A percentile compares a stretch with the other conserved stretches of the same genome.
Conservation (phyloP, 345 rosid genomes). For the Melaleuca quinquenervia region DNA sequence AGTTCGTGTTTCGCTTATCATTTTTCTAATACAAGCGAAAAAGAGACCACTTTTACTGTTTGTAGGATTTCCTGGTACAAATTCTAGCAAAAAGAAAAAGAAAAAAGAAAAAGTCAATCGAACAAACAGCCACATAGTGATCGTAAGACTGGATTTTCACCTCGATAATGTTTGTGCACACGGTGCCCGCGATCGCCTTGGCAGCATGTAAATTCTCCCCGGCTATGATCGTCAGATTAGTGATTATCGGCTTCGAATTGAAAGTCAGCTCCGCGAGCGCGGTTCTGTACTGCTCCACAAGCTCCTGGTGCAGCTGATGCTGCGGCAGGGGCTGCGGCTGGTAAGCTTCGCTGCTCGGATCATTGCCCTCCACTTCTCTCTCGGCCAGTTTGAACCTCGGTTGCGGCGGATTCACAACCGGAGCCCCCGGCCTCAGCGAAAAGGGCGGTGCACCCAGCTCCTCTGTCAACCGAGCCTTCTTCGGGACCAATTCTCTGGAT, state of each 20-base stretch:
- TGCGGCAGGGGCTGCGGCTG: constrained; percentile 56
- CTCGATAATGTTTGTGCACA: constrained; percentile 91
- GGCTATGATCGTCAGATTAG: constrained; percentile 91
- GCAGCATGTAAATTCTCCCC: constrained; percentile 91
- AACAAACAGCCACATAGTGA: not conserved
- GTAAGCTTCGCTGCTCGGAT: constrained; percentile 43
- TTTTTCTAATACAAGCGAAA: not conserved
- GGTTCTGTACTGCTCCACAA: constrained; percentile 76
- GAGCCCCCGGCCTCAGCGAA: constrained; percentile 26
- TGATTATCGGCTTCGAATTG: constrained; percentile 95
- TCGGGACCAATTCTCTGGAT: constrained; percentile 59
- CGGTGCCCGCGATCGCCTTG: constrained; percentile 58
- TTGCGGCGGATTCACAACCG: constrained; percentile 14
- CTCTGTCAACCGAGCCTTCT: constrained; percentile 59
- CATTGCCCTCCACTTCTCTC: constrained; percentile 40
- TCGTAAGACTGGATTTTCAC: constrained; percentile 36
- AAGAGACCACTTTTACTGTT: not conserved
- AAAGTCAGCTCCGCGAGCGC: constrained; percentile 91
- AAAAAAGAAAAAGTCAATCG: not conserved
- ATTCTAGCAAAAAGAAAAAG: not conserved
- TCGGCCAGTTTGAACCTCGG: constrained; percentile 9
- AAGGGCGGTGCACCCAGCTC: constrained; percentile 39
- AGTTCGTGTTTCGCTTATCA: not conserved
- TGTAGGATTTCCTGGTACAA: not conserved
- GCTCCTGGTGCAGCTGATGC: constrained; percentile 72